Base-by-base conservation (phyloP, 805 yeast genomes). In the Pichia cabralensis region DNA sequence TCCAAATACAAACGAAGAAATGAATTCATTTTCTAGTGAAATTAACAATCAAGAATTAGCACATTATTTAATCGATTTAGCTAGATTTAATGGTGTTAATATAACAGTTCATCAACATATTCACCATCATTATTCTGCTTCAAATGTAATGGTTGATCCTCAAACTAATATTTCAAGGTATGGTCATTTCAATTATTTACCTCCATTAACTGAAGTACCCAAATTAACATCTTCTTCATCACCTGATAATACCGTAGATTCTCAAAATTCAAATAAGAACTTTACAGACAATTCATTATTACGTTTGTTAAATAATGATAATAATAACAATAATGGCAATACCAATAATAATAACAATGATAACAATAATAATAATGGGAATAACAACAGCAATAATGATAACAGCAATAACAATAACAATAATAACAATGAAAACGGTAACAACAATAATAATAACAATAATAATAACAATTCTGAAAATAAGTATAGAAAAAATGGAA, bases 101-200 rank as follows among this genome's bases (percentile, higher is more conserved):
- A 65, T 85, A 11, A 76, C 85, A 4, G 71, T 85, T 15, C 94
- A 85, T 56, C 95, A 85, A 53, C 95, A 83, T 54, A 76, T 80
- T 30, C 89, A 82, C 55, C 83, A 83, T 51, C 86, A 81, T 55
- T 78, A 80, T 55, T 68, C 66, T 27, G 40, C 60, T 4, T 37
- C 59, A 9, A 32, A 15, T 22, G 25, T 23, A 5, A 35, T 54
- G 18, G 30, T 62, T 15, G 72, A 69, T 35, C 71, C 74, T 5
- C 80, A 74, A 35, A 57, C 74, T 4, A 72, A 69, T 23, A 58
- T 75, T 3, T 65, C 70, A 29, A 58, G 88, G 49, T 71, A 63
- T 39, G 76, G 76, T 31, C 92, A 80, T 59, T 80, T 80, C 61
- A 80, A 79, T 52, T 79, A 77, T 46, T 56, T 80, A 18, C 84